Evolutionary conservation across 352 stramenopile species (phyloP), one percentile per base, ranked within the genome.

Genomic region (Phytopythium montanum): DNA sequence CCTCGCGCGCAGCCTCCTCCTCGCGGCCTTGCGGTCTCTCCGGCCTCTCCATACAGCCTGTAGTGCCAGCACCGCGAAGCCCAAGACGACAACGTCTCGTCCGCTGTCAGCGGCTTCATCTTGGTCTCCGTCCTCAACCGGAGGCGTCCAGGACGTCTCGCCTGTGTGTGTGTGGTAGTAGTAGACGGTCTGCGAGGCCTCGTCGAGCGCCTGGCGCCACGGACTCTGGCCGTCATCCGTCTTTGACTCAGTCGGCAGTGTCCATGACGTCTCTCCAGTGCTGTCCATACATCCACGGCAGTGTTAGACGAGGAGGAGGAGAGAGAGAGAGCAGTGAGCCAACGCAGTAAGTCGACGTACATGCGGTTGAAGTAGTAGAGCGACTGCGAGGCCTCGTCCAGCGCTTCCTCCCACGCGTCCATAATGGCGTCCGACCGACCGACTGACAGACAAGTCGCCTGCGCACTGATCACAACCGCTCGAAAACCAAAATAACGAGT

Each of bases 161-260:
- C 80, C 79, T 6, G 83, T 90, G 54, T 73, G 56, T 6, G 75
- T 59, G 51, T 92, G 81, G 67, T 88, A 87, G 69, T 88, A 92
- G 53, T 89, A 92, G 5, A 60, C 61, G 5, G 64, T 82, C 50
- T 90, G 76, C 12, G 83, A 89, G n/a, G 66, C 66, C 48, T 90
- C 73, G 48, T 92, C 83, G 34, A 88, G 87, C 18, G 73, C 72
- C 49, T 88, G 69, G 19, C 74, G 64, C 83, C 83, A 92, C 13
- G n/a, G 61, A 65, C 45, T 73, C 8, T 42, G 45, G 26, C 25
- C 29, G 31, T 55, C 13, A 23, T 44, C 55, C 31, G 33, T 41
- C 33, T 59, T 49, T n/a, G 21, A 16, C 29, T 6, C 2, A 1
- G 68, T 66, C 2, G 71, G 73, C 7, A 64, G 49, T 5, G 68